Evolutionary conservation across 2,329 filamentous ascomycete species (phyloP).

Genomic region (Phaeosphaeria sp.): DNA sequence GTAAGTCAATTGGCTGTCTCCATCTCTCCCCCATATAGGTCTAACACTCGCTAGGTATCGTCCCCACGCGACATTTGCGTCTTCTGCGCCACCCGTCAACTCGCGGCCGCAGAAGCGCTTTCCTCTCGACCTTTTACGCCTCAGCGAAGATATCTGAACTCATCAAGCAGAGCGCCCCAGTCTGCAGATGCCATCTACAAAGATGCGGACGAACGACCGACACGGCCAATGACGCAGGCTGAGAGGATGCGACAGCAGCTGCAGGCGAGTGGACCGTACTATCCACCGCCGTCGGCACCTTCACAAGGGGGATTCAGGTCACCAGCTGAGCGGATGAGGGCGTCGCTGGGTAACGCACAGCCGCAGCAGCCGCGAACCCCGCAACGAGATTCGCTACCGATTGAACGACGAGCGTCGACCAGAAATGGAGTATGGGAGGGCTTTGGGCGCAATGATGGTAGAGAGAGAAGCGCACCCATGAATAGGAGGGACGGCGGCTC

Average conservation of each 20-base stretch:
- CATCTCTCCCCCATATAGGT: neutral
- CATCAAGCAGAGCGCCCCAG: slow-evolving; percentile 39
- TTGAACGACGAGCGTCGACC: slow-evolving; percentile 9
- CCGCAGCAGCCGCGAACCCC: slow-evolving; percentile 6
- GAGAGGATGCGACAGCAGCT: slow-evolving; percentile 36
- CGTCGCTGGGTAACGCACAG: slow-evolving; percentile 12
- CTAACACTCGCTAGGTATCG: slow-evolving; percentile 31
- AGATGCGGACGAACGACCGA: slow-evolving; percentile 20
- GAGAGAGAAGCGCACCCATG: slow-evolving; percentile 22
- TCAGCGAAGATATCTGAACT: slow-evolving; percentile 43
- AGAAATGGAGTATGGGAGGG: neutral
- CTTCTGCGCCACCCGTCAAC: slow-evolving; percentile 47
- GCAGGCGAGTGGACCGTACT: slow-evolving; percentile 19
- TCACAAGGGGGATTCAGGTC: slow-evolving; percentile 21
- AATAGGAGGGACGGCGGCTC: slow-evolving; percentile 4
- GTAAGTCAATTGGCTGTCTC: slow-evolving; percentile 17
- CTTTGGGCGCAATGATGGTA: slow-evolving; percentile 12
- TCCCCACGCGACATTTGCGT: slow-evolving; percentile 47
- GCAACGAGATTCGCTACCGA: slow-evolving; percentile 13
- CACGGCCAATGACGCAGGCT: slow-evolving; percentile 33
- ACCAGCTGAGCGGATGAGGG: slow-evolving; percentile 26
- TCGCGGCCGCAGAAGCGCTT: slow-evolving; percentile 25
- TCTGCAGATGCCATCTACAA: slow-evolving; percentile 39
- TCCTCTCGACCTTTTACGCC: slow-evolving; percentile 16
- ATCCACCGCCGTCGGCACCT: slow-evolving; percentile 12